Conservation (phyloP, 192 early-diverging fungal species). For the Oehlia diaphana region DNA sequence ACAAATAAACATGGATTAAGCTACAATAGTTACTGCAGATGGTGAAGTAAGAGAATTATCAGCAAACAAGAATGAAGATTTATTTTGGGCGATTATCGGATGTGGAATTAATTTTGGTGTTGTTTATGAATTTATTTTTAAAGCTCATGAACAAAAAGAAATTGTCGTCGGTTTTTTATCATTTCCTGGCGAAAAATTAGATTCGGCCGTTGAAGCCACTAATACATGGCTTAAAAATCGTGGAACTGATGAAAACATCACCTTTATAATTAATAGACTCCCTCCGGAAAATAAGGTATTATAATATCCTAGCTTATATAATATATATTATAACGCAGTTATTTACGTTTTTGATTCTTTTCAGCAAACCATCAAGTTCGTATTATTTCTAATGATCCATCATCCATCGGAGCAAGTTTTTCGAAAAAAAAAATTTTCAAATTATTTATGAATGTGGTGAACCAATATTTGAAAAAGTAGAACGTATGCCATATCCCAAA, state of each 20-base stretch:
- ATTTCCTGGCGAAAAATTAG: constrained; percentile 17
- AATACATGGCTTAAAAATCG: too few species aligned
- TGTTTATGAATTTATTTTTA: constrained; percentile 29
- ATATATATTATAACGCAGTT: too few species aligned
- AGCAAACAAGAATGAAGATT: constrained; percentile 35
- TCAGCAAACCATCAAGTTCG: not conserved
- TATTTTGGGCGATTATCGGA: constrained; percentile 54
- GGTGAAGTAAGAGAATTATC: constrained; percentile 36
- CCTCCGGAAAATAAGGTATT: not conserved
- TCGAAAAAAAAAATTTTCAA: not conserved
- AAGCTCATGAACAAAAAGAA: constrained; percentile 24
- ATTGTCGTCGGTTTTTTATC: constrained; percentile 19
- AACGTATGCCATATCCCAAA: not conserved
- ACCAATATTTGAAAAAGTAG: not conserved
- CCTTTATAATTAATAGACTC: too few species aligned
- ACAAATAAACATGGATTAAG: constrained; percentile 37
- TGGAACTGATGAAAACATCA: too few species aligned
- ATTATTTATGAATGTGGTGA: not conserved
- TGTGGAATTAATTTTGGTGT: constrained; percentile 39
- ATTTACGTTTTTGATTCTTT: not conserved
- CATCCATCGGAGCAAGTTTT: not conserved
- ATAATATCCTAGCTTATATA: not conserved
- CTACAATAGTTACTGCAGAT: constrained; percentile 43
- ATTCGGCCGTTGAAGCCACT: too few species aligned
- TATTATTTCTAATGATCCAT: not conserved